Evolutionary conservation across 2,329 filamentous ascomycete genomes (phyloP).

Genomic region (Diaporthe nobilis): DNA sequence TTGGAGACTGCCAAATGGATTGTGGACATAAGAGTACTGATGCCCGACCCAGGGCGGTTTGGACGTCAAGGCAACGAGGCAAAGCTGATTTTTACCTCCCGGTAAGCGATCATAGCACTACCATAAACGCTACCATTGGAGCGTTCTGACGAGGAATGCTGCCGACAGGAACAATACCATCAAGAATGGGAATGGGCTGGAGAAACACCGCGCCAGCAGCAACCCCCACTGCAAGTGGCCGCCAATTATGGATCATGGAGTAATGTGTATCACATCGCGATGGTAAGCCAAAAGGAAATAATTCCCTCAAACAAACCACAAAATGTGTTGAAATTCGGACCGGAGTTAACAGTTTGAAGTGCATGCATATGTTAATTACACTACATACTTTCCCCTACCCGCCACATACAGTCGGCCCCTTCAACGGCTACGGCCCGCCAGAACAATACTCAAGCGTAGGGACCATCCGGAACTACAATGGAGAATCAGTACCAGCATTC

Average conservation of each 20-base stretch:
- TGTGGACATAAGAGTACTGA: background rate
- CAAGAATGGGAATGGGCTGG: constrained; percentile 14
- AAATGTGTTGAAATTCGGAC: rapidly evolving
- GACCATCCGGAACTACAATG: background rate
- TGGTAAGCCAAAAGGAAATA: background rate
- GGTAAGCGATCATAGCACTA: background rate
- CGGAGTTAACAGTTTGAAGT: background rate
- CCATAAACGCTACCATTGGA: rapidly evolving
- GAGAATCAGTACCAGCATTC: background rate
- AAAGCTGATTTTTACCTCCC: background rate
- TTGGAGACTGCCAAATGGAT: rapidly evolving
- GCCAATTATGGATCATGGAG: constrained; percentile 10
- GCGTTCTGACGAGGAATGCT: background rate
- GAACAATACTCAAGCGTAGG: background rate
- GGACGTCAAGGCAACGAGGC: constrained; percentile 5
- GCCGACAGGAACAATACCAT: constrained; percentile 9
- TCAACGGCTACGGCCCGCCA: background rate
- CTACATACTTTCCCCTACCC: background rate
- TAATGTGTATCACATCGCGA: constrained; percentile 2
- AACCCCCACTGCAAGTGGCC: background rate
- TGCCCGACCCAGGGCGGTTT: background rate
- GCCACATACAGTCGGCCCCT: background rate
- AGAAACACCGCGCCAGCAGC: background rate
- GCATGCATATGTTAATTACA: constrained; percentile 1
- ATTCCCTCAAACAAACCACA: rapidly evolving